These are phyloP conservation scores for Aurantiochytrium sp. DNA, from an alignment of 108 stramenopile genomes.

Conservation along the genomic window DNA sequence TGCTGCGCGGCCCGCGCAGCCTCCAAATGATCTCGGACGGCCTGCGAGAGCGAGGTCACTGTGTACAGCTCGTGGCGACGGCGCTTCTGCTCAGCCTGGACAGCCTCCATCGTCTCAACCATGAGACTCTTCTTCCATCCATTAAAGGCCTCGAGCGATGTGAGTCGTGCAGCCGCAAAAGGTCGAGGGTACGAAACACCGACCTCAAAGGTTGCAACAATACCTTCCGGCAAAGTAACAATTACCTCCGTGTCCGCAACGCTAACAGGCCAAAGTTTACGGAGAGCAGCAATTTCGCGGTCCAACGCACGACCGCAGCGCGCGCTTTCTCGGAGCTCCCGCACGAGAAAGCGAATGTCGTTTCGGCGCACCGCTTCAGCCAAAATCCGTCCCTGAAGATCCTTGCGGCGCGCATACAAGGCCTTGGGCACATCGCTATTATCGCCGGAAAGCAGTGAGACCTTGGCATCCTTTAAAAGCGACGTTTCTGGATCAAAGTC, in stretches of 20 bases:
- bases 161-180: background rate
- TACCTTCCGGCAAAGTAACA: background rate
- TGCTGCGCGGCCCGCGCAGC: background rate
- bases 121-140: background rate
- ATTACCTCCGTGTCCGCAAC: background rate
- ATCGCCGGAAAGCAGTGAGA: background rate
- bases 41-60: background rate
- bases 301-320: background rate
- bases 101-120: background rate
- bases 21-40: background rate
- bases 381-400: background rate
- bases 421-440: background rate
- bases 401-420: background rate
- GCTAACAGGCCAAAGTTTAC: background rate
- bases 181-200: background rate
- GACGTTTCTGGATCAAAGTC: background rate
- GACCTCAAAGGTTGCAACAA: background rate
- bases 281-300: background rate
- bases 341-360: conserved; percentile 4
- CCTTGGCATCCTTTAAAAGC: background rate
- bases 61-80: background rate
- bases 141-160: conserved; percentile 1
- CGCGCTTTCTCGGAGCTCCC: background rate
- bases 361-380: background rate
- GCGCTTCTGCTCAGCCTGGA: background rate